phyloP scores from a whole-genome alignment of 306 rosid genomes.

The Clitoria ternatea region DNA sequence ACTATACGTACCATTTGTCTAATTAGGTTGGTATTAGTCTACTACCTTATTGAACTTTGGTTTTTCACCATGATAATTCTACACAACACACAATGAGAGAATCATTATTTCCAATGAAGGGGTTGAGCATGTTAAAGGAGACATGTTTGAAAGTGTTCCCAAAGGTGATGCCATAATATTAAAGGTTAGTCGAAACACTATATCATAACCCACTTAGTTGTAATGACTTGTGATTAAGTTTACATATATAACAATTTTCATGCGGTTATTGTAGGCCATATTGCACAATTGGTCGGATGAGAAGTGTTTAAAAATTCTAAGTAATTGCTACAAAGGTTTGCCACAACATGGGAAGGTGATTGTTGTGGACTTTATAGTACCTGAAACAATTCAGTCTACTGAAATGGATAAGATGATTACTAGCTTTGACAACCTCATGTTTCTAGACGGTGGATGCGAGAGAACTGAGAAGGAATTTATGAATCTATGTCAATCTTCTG shows the following conservation, averaged over 20 bases:
- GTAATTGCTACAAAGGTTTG: slow-evolving; percentile 10
- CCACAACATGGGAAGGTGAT: slow-evolving; percentile 22
- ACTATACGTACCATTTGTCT: no score
- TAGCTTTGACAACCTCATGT: not conserved
- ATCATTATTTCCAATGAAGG: slow-evolving; percentile 2
- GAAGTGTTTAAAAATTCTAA: not conserved
- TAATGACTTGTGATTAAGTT: not conserved
- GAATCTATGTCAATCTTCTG: not conserved
- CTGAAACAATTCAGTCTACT: not conserved
- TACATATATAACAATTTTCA: not conserved
- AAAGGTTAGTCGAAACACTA: slow-evolving; percentile 7
- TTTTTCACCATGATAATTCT: no score
- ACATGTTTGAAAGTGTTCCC: slow-evolving; percentile 25
- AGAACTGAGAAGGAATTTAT: slow-evolving; percentile 10
- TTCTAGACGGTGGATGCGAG: slow-evolving; percentile 1
- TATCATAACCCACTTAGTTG: not conserved
- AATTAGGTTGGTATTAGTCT: no score
- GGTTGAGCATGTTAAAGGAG: slow-evolving; percentile 22
- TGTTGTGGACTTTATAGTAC: slow-evolving; percentile 5
- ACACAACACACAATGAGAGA: not conserved
- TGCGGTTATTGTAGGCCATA: slow-evolving; percentile 7
- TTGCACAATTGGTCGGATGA: slow-evolving; percentile 34
- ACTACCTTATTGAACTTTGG: no score
- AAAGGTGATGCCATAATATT: slow-evolving; percentile 26
- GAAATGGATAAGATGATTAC: not conserved